Conservation (phyloP, 257 asterid species). For the Solanum clarkiae region DNA sequence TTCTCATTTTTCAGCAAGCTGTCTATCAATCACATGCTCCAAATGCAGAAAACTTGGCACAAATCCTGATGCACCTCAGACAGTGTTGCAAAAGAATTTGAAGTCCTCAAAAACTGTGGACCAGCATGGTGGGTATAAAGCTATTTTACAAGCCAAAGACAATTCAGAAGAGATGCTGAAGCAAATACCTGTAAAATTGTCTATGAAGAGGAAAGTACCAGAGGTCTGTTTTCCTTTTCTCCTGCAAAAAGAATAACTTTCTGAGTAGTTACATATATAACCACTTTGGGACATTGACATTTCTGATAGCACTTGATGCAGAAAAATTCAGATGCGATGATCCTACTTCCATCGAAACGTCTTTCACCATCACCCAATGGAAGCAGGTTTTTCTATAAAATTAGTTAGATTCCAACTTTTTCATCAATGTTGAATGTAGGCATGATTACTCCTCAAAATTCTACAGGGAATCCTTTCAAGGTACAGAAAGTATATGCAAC, state of each 20-base stretch:
- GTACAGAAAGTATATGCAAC: conserved; percentile 23
- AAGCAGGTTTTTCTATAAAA: conserved; percentile 34
- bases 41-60: conserved; percentile 27
- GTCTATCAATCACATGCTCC: background rate
- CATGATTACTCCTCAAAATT: conserved; percentile 7
- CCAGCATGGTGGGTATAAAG: conserved; percentile 20
- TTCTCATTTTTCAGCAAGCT: background rate
- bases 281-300: background rate
- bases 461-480: conserved; percentile 43
- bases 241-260: background rate
- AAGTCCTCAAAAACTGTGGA: conserved; percentile 20
- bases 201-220: conserved; percentile 49
- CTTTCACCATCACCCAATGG: conserved; percentile 23
- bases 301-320: conserved; percentile 7
- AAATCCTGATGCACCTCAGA: conserved; percentile 25
- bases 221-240: conserved; percentile 36
- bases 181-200: conserved; percentile 22
- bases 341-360: conserved; percentile 55
- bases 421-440: background rate
- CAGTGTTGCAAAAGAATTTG: conserved; percentile 18
- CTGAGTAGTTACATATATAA: background rate
- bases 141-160: conserved; percentile 11
- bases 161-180: conserved; percentile 11
- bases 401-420: background rate
- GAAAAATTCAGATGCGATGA: conserved; percentile 25